These are phyloP conservation scores for Hypholoma sublateritium DNA, from an alignment of 768 basidiomycete genomes.

Conservation along the genomic window DNA sequence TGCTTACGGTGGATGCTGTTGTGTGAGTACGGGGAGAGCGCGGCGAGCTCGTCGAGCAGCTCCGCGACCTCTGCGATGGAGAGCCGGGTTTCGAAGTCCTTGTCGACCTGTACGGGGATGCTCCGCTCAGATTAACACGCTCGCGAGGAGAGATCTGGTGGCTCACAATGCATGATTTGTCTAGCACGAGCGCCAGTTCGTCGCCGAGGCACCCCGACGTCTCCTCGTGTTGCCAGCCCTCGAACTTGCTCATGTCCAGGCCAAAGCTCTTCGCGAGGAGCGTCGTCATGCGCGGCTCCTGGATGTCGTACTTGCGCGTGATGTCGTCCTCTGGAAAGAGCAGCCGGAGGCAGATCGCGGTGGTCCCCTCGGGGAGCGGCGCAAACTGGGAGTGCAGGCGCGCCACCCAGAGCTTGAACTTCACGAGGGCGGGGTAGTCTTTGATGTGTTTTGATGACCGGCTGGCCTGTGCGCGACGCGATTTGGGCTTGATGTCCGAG, in stretches of 20 bases:
- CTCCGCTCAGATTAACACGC: background rate
- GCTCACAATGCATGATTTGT: slow-evolving; percentile 38
- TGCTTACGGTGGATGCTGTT: slow-evolving; percentile 37
- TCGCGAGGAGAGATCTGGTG: background rate
- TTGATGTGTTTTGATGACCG: no score
- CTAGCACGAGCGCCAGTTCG: slow-evolving; percentile 52
- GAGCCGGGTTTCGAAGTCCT: slow-evolving; percentile 35
- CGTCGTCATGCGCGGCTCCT: slow-evolving; percentile 59
- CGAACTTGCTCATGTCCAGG: slow-evolving; percentile 28
- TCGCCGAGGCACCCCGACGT: slow-evolving; percentile 69
- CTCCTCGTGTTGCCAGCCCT: slow-evolving; percentile 40
- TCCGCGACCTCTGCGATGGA: slow-evolving; percentile 55
- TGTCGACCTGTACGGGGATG: slow-evolving; percentile 20
- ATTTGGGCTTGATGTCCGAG: slow-evolving; percentile 27
- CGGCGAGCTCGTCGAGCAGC: slow-evolving; percentile 75
- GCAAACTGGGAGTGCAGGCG: slow-evolving; percentile 39
- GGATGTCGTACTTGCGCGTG: slow-evolving; percentile 68
- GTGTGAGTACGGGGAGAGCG: slow-evolving; percentile 61
- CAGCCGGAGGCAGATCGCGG: slow-evolving; percentile 63
- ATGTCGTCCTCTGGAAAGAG: slow-evolving; percentile 86
- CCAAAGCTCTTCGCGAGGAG: slow-evolving; percentile 52
- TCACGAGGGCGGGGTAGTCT: slow-evolving; percentile 36
- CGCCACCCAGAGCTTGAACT: slow-evolving; percentile 45
- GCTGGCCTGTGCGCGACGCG: background rate
- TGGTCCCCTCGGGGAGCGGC: slow-evolving; percentile 53